Evolutionary conservation across 352 stramenopile genomes (phyloP).

Genomic region (Achlya hypogyna): DNA sequence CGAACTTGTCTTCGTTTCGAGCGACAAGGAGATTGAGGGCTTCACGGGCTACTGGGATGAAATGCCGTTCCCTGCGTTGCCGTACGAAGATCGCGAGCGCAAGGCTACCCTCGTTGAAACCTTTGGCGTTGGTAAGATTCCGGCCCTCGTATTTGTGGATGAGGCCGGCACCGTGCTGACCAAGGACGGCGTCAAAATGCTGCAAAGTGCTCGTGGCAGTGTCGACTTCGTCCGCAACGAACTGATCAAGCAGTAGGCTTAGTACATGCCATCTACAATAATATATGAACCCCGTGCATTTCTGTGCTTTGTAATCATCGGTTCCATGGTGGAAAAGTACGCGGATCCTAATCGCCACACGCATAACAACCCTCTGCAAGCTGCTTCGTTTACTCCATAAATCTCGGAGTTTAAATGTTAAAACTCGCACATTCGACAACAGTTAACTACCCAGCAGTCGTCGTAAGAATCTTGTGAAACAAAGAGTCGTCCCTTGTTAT

Average conservation of each 20-base stretch:
- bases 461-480: no score
- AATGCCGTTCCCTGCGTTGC: conserved; percentile 77
- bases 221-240: not conserved
- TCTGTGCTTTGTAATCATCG: no score
- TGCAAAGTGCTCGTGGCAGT: not conserved
- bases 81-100: conserved; percentile 51
- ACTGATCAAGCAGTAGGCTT: conserved; percentile 1
- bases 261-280: no score
- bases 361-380: no score
- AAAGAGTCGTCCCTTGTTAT: no score
- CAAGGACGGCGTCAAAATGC: conserved; percentile 30
- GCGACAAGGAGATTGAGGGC: conserved; percentile 29
- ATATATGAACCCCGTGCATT: no score
- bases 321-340: no score
- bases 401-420: no score
- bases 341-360: no score
- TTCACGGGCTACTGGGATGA: conserved; percentile 72
- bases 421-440: no score
- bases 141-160: conserved; percentile 74
- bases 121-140: conserved; percentile 77
- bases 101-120: conserved; percentile 48
- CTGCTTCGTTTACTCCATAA: no score
- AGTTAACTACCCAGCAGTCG: no score
- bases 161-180: conserved; percentile 75
- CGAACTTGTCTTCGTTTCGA: conserved; percentile 54